phyloP scores from a whole-genome alignment of 495 filamentous ascomycete species.

The Xylaria scruposa region DNA sequence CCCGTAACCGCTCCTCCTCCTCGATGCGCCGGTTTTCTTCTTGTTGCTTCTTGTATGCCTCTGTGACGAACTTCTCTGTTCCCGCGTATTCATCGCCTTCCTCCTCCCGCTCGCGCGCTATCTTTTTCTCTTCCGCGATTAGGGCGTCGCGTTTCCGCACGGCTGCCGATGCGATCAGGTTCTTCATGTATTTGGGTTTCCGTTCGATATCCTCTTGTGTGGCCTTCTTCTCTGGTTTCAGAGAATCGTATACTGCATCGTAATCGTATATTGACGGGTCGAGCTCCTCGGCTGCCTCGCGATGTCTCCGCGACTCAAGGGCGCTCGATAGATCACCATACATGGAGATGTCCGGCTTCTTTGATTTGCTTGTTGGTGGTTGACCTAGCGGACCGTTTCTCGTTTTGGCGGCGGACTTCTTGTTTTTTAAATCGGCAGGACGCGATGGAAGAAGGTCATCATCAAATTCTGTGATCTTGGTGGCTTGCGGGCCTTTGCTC shows the following conservation, averaged over 20 bases:
- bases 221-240: conserved; percentile 54
- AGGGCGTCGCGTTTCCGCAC: conserved; percentile 86
- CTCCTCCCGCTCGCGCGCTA: conserved; percentile 85
- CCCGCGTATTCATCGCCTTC: conserved; percentile 94
- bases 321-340: conserved; percentile 64
- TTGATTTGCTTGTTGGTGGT: conserved; percentile 42
- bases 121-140: conserved; percentile 84
- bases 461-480: conserved; percentile 45
- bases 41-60: conserved; percentile 94
- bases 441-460: conserved; percentile 35
- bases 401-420: conserved; percentile 34
- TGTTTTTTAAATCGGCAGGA: conserved; percentile 25
- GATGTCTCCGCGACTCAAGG: conserved; percentile 60
- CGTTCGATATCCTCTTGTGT: conserved; percentile 53
- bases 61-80: conserved; percentile 96
- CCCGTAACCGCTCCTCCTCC: conserved; percentile 75
- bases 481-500: conserved; percentile 32
- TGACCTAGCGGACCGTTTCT: conserved; percentile 34
- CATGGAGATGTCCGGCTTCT: conserved; percentile 46
- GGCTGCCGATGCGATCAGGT: conserved; percentile 79
- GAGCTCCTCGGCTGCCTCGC: conserved; percentile 60
- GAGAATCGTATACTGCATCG: conserved; percentile 73
- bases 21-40: conserved; percentile 79
- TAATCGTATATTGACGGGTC: conserved; percentile 81
- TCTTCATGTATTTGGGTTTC: conserved; percentile 83